These are phyloP conservation scores for Fistulifera pelliculosa DNA, from an alignment of 108 stramenopile species.

Conservation along the genomic window DNA sequence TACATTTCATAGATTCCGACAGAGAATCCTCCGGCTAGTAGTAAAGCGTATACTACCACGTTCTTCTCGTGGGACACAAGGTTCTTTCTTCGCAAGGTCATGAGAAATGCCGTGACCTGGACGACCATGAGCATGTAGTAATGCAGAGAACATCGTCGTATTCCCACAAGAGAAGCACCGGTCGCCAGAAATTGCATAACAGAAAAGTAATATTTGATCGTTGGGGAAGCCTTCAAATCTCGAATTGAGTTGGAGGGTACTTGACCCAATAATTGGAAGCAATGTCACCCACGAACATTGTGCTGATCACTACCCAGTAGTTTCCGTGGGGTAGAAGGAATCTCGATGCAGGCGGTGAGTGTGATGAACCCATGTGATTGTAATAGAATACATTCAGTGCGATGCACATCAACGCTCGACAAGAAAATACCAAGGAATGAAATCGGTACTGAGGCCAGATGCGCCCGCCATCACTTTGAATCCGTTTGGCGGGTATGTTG, in stretches of 20 bases:
- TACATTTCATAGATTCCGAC: too few relatives aligned
- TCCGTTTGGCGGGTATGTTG: slow-evolving; percentile 6
- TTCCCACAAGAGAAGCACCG: background rate
- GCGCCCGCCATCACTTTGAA: slow-evolving; percentile 1
- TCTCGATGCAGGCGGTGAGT: too few relatives aligned
- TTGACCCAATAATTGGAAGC: too few relatives aligned
- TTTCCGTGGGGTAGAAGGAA: too few relatives aligned
- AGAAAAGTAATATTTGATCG: slow-evolving; percentile 8
- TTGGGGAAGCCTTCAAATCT: background rate
- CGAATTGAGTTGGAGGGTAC: too few relatives aligned
- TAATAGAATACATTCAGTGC: too few relatives aligned
- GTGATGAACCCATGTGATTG: too few relatives aligned
- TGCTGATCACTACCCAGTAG: too few relatives aligned
- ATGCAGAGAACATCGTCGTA: slow-evolving; percentile 3
- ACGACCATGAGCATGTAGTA: background rate
- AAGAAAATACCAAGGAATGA: slow-evolving; percentile 8
- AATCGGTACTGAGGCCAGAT: slow-evolving; percentile 10
- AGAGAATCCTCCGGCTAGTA: too few relatives aligned
- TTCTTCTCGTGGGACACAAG: slow-evolving; percentile 4
- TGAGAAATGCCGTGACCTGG: slow-evolving; percentile 11
- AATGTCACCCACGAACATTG: background rate
- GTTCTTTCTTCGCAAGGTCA: slow-evolving; percentile 13
- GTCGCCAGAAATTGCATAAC: slow-evolving; percentile 9
- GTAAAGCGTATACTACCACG: too few relatives aligned
- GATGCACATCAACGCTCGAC: background rate